Evolutionary conservation across 2,329 filamentous ascomycete genomes (phyloP).

Genomic region (Aspergillus unguis): DNA sequence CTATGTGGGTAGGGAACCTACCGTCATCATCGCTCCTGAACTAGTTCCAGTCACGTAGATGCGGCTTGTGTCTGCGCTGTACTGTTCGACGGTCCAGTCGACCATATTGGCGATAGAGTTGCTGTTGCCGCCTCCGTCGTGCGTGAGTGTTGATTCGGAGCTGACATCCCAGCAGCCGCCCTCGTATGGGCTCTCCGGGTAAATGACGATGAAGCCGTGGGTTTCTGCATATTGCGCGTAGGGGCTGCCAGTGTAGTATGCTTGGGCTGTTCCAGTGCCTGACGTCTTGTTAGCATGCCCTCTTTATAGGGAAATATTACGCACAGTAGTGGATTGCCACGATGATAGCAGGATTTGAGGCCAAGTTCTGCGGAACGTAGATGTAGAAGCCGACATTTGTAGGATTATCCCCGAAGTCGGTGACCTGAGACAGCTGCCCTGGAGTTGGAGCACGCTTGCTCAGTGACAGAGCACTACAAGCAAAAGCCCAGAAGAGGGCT

Average conservation of each 20-base stretch:
- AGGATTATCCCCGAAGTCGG: slow-evolving; percentile 46
- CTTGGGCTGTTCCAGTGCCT: slow-evolving; percentile 26
- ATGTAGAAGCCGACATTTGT: slow-evolving; percentile 54
- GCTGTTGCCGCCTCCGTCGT: slow-evolving; percentile 39
- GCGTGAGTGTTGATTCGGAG: slow-evolving; percentile 34
- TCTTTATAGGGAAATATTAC: neutral
- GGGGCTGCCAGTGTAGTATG: slow-evolving; percentile 50
- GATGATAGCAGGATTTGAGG: slow-evolving; percentile 49
- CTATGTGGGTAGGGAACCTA: neutral
- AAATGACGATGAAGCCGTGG: slow-evolving; percentile 49
- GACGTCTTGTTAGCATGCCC: neutral
- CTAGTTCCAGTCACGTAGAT: slow-evolving; percentile 20
- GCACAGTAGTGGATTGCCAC: slow-evolving; percentile 58
- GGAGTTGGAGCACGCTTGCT: slow-evolving; percentile 9
- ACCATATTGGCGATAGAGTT: slow-evolving; percentile 42
- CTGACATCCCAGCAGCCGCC: slow-evolving; percentile 61
- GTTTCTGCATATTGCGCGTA: slow-evolving; percentile 53
- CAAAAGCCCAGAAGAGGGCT: slow-evolving; percentile 4
- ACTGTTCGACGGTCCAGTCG: slow-evolving; percentile 32
- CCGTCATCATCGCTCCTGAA: slow-evolving; percentile 24
- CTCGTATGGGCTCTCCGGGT: slow-evolving; percentile 52
- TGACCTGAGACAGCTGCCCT: slow-evolving; percentile 31
- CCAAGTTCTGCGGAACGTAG: slow-evolving; percentile 47
- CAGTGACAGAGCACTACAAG: slow-evolving; percentile 8
- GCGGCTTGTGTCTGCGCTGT: slow-evolving; percentile 31